A percentile compares a stretch with the other conserved stretches of the same genome.
These are phyloP conservation scores for Hyaloscypha hepaticicola DNA, from an alignment of 495 filamentous ascomycete species.

Conservation along the genomic window DNA sequence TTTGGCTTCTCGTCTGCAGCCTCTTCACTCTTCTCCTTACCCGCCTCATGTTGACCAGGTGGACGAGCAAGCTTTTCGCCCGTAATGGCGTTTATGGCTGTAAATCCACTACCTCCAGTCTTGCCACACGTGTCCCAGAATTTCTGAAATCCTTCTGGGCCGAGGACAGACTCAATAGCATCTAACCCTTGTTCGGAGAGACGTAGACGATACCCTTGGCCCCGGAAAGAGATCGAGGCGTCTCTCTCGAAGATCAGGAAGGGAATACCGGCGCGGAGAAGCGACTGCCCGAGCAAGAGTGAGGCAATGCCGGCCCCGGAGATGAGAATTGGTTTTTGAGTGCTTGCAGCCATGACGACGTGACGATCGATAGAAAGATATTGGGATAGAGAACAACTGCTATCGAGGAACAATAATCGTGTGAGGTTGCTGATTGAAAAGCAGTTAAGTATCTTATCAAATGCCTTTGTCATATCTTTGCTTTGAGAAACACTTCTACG, in stretches of 20 bases:
- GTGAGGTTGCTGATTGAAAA: too few species aligned
- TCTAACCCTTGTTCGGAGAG: conserved; percentile 49
- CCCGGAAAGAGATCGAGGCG: conserved; percentile 46
- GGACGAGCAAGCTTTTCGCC: conserved; percentile 36
- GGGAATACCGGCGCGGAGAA: conserved; percentile 45
- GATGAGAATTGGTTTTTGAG: conserved; percentile 50
- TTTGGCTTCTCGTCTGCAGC: background rate
- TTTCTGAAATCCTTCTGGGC: conserved; percentile 40
- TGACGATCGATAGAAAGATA: too few species aligned
- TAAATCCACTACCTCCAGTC: conserved; percentile 46
- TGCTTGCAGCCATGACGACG: conserved; percentile 27
- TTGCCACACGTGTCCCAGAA: conserved; percentile 57
- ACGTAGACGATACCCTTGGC: conserved; percentile 55
- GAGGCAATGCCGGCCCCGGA: conserved; percentile 52
- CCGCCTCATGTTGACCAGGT: background rate
- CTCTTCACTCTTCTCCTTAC: background rate
- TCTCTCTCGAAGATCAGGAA: conserved; percentile 54
- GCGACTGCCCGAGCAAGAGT: conserved; percentile 49
- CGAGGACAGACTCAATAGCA: conserved; percentile 52
- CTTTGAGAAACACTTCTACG: too few species aligned
- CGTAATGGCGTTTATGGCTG: conserved; percentile 43
- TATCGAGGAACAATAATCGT: too few species aligned
- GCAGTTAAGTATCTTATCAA: too few species aligned
- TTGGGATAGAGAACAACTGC: too few species aligned
- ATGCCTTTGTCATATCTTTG: too few species aligned